Percentiles rank a stretch among this genome's conserved stretches.
Evolutionary conservation across 2,329 filamentous ascomycete genomes (phyloP).

Genomic region (Achaetomium macrosporum): DNA sequence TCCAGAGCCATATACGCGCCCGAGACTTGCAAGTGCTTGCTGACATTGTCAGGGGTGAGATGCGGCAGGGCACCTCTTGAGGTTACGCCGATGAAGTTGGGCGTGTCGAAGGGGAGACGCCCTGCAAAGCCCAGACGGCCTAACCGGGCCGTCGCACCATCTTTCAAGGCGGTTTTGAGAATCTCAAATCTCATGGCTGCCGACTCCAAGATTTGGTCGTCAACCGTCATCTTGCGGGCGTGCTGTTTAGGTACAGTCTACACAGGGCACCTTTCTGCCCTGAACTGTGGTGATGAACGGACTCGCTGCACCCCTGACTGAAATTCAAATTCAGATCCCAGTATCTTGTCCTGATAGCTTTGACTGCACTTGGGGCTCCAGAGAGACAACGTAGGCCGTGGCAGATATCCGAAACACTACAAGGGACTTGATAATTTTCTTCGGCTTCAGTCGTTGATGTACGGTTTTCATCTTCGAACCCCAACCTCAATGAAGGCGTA

Average conservation of each 20-base stretch:
- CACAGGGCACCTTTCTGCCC: background rate
- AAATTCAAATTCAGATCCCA: background rate
- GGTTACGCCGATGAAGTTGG: constrained; percentile 71
- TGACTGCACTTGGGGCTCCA: background rate
- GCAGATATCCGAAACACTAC: background rate
- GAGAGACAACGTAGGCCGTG: background rate
- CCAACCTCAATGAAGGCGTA: too few species aligned
- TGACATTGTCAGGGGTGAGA: constrained; percentile 76
- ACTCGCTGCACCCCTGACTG: background rate
- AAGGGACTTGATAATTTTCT: background rate
- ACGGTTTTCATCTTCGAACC: too few species aligned
- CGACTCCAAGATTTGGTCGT: constrained; percentile 12
- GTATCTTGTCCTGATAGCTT: background rate
- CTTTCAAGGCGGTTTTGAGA: constrained; percentile 35
- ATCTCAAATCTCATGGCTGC: constrained; percentile 40
- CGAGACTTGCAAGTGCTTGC: constrained; percentile 56
- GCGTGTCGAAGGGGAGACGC: constrained; percentile 68
- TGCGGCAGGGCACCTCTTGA: constrained; percentile 85
- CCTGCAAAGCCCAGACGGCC: constrained; percentile 59
- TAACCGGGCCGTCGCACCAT: constrained; percentile 52
- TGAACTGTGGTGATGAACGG: background rate
- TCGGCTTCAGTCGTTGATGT: background rate
- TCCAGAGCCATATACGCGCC: constrained; percentile 80
- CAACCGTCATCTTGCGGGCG: constrained; percentile 12
- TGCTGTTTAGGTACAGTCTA: too few species aligned